Base-by-base conservation (phyloP, 139 green algal species). In the Edaphochlamys debaryana region DNA sequence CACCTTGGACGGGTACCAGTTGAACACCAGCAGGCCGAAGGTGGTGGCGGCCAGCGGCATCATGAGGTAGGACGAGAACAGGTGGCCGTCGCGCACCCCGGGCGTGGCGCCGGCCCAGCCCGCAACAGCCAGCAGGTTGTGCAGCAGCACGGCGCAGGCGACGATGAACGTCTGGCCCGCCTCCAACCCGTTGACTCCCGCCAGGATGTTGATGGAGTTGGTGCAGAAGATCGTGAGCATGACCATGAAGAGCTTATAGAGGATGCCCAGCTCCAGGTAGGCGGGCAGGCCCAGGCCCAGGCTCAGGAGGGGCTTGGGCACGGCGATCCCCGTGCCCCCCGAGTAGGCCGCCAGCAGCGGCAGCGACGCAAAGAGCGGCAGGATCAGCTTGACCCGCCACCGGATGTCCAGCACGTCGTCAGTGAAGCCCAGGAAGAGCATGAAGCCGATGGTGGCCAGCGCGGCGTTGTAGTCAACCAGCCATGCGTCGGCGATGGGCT, bases 171-270 rank as follows among this genome's bases (percentile, higher is more conserved):
- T 98, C 89, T 99, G 97, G 56, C 86, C 15, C 2, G 92, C 96
- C 83, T 99, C 97, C 41, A 99, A 82, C 0, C 97, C 97, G 75
- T 99, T 99, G 1, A 99, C 92, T 25, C 97, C 95, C 2, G 97
- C 97, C 54, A 99, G 88, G 78, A 99, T 99, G 90, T 99, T 99
- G 91, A 99, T 98, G 58, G 92, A 94, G 89, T 99, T 99, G 79
- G 97, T 95, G 93, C 94, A 99, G 86, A 99, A 99, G 40, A 99
- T 95, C 41, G 92, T 93, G 1, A 99, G 88, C 78, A 94, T 60
- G 0, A 97, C 92, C 95, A 99, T 99, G 93, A 96, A 99, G n/a
- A 92, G 74, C 77, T 98, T 95, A 86, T 99, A 99, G 22, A 98
- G 58, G 8, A 92, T 19, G 0, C 96, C 96, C 4, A 99, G 87